Base-by-base conservation (phyloP, 2,329 filamentous ascomycete genomes). In the Talaromyces sp. region DNA sequence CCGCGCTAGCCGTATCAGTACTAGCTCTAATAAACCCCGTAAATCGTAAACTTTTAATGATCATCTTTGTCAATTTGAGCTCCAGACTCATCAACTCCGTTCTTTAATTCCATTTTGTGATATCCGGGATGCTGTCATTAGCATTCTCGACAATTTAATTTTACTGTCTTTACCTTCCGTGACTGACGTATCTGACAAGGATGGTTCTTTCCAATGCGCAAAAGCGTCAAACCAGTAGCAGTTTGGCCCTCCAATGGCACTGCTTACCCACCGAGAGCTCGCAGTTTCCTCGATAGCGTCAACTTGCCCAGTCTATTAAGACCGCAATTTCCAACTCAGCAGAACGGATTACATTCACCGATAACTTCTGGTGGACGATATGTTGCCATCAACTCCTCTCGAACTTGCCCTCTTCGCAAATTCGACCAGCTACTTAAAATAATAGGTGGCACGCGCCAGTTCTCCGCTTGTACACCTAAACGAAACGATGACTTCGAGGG, bases 181-280 rank as follows among this genome's bases (percentile, higher is more conserved):
- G n/a, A 56, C 33, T 39, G 19, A 24, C n/a, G 2, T 13, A 22
- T 22, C n/a, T 39, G 60, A 43, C 45, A 37, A 67, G 50, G 41
- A 67, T 61, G 62, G 31, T 62, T 27, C 27, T 45, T 67, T 43
- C 62, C 56, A 67, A 64, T 62, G 58, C 59, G 52, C 19, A 37
- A 49, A 45, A 52, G 62, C 37, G 54, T 66, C 50, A 62, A 59
- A 37, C 52, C 54, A 45, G 43, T 45, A 37, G 59, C 60, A 59
- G 49, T 52, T 43, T 66, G 64, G 64, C 59, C 64, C 41, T 33
- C 58, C 52, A 57, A 56, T 62, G 37, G 61, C 54, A 35, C 64
- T 62, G 50, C 35, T 39, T 62, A 54, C 52, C 59, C 37, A 33
- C 11, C 24, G 16, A 62, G 60, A 66, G 22, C 54, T 50, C 60